Evolutionary conservation across 371 early-diverging fungal species (phyloP).

Genomic region (Apophysomyces ossiformis): DNA sequence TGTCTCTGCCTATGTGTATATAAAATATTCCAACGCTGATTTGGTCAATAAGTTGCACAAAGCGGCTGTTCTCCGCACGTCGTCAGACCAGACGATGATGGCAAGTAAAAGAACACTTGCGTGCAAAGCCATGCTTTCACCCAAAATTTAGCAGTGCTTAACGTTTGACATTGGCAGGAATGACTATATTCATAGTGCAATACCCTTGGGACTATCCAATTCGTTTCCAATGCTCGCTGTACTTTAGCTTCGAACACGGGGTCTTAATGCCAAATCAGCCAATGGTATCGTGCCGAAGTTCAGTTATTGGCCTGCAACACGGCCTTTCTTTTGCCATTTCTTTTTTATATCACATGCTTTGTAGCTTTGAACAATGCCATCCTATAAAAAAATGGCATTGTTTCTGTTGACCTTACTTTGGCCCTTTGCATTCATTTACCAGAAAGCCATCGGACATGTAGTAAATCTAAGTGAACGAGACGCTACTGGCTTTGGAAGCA

Average conservation of each 20-base stretch:
- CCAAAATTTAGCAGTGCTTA: background rate
- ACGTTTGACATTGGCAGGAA: background rate
- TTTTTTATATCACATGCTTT: background rate
- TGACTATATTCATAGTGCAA: background rate
- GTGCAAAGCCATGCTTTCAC: no score
- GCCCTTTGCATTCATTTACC: no score
- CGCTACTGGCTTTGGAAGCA: no score
- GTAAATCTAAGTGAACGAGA: no score
- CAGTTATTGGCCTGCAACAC: background rate
- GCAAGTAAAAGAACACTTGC: background rate
- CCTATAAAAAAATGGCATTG: background rate
- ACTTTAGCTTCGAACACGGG: background rate
- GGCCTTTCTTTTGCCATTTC: background rate
- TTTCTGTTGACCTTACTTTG: background rate
- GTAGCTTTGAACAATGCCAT: no score
- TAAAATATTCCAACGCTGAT: constrained; percentile 11
- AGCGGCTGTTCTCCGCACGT: constrained; percentile 8
- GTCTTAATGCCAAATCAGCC: constrained; percentile 11
- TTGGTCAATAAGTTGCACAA: constrained; percentile 10
- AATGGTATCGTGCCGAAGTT: constrained; percentile 7
- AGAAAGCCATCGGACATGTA: no score
- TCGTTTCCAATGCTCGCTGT: no score
- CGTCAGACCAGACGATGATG: background rate
- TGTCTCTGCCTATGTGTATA: background rate
- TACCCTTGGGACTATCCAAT: no score